Evolutionary conservation across 148 eudicot genomes (phyloP).

Genomic region (Nepenthes mirabilis): DNA sequence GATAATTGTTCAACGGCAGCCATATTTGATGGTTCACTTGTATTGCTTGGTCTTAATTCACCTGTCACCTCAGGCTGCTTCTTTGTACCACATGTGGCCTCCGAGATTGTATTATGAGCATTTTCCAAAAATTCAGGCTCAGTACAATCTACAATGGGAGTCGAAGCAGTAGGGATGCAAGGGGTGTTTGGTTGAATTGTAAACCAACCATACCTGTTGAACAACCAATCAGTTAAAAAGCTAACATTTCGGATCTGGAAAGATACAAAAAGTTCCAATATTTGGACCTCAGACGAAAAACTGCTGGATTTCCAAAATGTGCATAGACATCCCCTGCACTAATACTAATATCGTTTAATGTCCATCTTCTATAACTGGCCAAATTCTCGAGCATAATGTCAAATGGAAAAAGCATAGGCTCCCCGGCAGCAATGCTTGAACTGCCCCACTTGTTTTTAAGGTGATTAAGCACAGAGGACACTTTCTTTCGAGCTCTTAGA

Average conservation of each 20-base stretch:
- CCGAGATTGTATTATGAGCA: not conserved
- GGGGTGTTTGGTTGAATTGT: conserved; percentile 17
- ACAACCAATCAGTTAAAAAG: conserved; percentile 4
- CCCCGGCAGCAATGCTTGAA: conserved; percentile 49
- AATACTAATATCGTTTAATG: conserved; percentile 29
- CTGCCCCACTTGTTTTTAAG: conserved; percentile 69
- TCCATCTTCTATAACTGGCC: conserved; percentile 42
- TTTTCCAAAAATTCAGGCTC: conserved; percentile 11
- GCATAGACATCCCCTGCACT: conserved; percentile 56
- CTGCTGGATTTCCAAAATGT: conserved; percentile 43
- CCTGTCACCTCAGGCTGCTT: conserved; percentile 13
- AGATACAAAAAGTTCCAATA: conserved; percentile 2
- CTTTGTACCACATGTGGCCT: conserved; percentile 2
- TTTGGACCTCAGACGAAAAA: conserved; percentile 71
- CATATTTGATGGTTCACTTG: conserved; percentile 12
- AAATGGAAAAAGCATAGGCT: conserved; percentile 64
- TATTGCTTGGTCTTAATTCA: conserved; percentile 13
- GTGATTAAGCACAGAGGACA: conserved; percentile 76
- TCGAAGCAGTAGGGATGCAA: conserved; percentile 13
- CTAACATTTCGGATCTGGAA: not conserved
- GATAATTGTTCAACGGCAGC: conserved; percentile 12
- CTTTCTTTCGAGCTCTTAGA: conserved; percentile 63
- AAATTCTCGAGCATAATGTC: conserved; percentile 17
- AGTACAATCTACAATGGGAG: not conserved
- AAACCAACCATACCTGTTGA: conserved; percentile 79